These are phyloP conservation scores for Pleomassaria siparia DNA, from an alignment of 2,329 filamentous ascomycete species.

Conservation along the genomic window DNA sequence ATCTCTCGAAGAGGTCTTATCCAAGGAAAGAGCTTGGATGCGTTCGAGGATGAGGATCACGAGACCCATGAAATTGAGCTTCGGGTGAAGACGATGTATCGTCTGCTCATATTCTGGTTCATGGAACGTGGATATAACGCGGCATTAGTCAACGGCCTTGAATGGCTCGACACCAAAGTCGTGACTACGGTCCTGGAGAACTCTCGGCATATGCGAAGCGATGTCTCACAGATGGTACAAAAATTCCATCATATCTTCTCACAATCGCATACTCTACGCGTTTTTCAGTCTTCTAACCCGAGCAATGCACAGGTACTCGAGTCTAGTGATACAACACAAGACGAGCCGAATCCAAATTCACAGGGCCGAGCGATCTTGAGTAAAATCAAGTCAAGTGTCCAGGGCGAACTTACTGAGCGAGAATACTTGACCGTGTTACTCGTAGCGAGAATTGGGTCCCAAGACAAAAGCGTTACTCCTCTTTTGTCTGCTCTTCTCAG, in stretches of 20 bases:
- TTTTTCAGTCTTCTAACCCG: not conserved
- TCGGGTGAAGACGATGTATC: conserved; percentile 34
- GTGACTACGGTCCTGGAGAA: conserved; percentile 21
- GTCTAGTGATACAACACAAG: conserved; percentile 1
- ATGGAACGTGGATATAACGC: conserved; percentile 60
- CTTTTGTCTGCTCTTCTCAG: conserved; percentile 46
- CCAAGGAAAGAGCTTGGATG: conserved; percentile 19
- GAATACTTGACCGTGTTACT: conserved; percentile 35
- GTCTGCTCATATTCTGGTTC: conserved; percentile 58
- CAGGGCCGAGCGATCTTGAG: conserved; percentile 14
- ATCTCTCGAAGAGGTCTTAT: conserved; percentile 22
- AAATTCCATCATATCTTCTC: not conserved
- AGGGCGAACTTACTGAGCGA: conserved; percentile 35
- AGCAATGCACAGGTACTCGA: not conserved
- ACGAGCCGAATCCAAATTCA: conserved; percentile 9
- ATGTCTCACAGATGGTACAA: conserved; percentile 1
- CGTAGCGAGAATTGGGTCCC: conserved; percentile 36
- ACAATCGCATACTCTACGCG: not conserved
- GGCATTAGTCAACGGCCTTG: conserved; percentile 64
- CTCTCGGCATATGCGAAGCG: conserved; percentile 1
- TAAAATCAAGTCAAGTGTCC: conserved; percentile 20
- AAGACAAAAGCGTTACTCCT: conserved; percentile 26
- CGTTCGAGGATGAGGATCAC: conserved; percentile 23
- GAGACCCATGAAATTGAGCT: conserved; percentile 22
- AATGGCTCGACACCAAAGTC: conserved; percentile 66